Percentiles rank a stretch among this genome's conserved stretches.
Evolutionary conservation across 495 filamentous ascomycete species (phyloP).

Genomic region (Aspergillus avenaceus): DNA sequence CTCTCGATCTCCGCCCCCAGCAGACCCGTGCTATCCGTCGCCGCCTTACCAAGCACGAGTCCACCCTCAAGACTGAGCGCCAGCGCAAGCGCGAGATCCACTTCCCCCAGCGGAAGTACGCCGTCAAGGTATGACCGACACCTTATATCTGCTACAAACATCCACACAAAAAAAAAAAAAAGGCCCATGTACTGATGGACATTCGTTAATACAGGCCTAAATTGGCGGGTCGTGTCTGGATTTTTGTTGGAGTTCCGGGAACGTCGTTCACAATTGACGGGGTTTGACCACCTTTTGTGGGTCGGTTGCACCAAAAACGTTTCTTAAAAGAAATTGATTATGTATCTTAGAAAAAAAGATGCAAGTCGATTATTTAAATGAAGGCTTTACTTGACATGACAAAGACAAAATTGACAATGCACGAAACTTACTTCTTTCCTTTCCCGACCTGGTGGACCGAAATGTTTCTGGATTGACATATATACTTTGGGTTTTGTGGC

Average conservation of each 20-base stretch:
- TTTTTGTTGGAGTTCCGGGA: conserved; percentile 37
- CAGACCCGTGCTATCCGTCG: conserved; percentile 93
- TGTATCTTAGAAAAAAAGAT: conserved; percentile 43
- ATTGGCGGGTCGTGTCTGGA: conserved; percentile 31
- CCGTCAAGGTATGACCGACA: conserved; percentile 93
- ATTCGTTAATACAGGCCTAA: conserved; percentile 37
- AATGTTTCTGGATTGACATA: background rate
- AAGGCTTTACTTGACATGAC: conserved; percentile 40
- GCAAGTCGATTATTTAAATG: conserved; percentile 40
- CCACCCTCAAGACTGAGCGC: conserved; percentile 74
- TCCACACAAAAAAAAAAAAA: background rate
- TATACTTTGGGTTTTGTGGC: no score
- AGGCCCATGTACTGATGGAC: background rate
- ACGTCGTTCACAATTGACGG: conserved; percentile 31
- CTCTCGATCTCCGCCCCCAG: conserved; percentile 95
- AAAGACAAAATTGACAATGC: conserved; percentile 25
- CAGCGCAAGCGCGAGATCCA: conserved; percentile 89
- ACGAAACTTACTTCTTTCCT: conserved; percentile 8
- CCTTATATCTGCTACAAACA: no score
- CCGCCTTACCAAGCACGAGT: conserved; percentile 86
- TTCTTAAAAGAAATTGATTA: conserved; percentile 39
- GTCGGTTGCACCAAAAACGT: conserved; percentile 31
- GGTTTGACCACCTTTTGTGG: conserved; percentile 34
- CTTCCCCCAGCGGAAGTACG: conserved; percentile 98
- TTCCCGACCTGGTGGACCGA: background rate